phyloP scores from a whole-genome alignment of 768 basidiomycete genomes.

The Cystobasidium ongulense region DNA sequence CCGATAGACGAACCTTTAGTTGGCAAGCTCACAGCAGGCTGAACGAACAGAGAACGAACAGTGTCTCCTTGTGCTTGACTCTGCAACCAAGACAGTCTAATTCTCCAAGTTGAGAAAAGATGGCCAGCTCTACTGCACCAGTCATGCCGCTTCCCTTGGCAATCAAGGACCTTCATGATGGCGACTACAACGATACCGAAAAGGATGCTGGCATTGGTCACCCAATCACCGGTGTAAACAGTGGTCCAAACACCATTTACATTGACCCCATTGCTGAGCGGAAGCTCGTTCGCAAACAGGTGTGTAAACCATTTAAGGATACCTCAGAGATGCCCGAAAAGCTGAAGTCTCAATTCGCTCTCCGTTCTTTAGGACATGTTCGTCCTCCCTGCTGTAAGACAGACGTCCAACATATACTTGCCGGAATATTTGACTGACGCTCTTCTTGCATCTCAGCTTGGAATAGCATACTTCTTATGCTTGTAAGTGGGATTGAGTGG shows the following conservation, averaged over 20 bases:
- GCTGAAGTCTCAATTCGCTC: no score
- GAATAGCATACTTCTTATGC: conserved; percentile 22
- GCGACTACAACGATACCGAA: not conserved
- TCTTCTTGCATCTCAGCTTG: not conserved
- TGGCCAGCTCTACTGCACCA: conserved; percentile 10
- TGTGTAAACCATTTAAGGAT: not conserved
- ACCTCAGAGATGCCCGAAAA: no score
- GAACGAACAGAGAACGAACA: no score
- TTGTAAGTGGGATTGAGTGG: not conserved
- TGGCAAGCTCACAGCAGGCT: no score
- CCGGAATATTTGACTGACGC: not conserved
- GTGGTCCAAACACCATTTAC: not conserved
- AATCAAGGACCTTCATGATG: not conserved
- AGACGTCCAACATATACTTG: not conserved
- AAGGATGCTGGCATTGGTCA: not conserved
- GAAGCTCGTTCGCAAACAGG: conserved; percentile 15
- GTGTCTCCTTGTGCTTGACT: no score
- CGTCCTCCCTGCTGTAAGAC: conserved; percentile 17
- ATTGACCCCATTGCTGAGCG: conserved; percentile 17
- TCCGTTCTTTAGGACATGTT: conserved; percentile 5
- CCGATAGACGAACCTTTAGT: no score
- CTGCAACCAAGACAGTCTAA: not conserved
- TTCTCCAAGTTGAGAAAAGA: not conserved
- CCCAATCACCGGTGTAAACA: not conserved
- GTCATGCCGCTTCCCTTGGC: conserved; percentile 6